phyloP scores from a whole-genome alignment of 169 alveolate species.

The Plasmodium ovale region DNA sequence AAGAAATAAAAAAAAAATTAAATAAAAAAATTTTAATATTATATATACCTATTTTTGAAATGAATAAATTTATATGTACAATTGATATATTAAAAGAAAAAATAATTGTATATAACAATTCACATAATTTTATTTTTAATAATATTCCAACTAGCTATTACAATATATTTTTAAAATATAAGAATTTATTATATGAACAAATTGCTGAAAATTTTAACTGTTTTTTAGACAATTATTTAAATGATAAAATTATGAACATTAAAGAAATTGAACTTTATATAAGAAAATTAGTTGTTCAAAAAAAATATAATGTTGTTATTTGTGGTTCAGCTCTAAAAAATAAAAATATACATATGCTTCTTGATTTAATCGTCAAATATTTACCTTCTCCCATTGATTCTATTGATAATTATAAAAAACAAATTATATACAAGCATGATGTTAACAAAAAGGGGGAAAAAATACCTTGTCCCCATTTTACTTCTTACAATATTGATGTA shows the following conservation, averaged over 20 bases:
- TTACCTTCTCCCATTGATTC: constrained; percentile 91
- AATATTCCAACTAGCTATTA: constrained; percentile 34
- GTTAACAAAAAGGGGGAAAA: constrained; percentile 60
- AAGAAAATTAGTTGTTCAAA: constrained; percentile 84
- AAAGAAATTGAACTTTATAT: constrained; percentile 85
- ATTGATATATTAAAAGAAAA: constrained; percentile 88
- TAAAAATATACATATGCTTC: constrained; percentile 82
- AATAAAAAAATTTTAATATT: constrained; percentile 91
- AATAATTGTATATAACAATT: constrained; percentile 77
- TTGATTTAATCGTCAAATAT: constrained; percentile 85
- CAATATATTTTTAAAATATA: constrained; percentile 78
- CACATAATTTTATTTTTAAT: constrained; percentile 70
- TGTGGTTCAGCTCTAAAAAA: constrained; percentile 95
- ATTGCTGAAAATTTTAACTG: constrained; percentile 91
- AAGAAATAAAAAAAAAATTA: constrained; percentile 89
- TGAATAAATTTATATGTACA: constrained; percentile 88
- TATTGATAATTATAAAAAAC: constrained; percentile 60
- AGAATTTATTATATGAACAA: constrained; percentile 84
- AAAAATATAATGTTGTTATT: constrained; percentile 85
- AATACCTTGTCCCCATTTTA: neutral
- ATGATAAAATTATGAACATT: constrained; percentile 82
- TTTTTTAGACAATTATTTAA: constrained; percentile 89
- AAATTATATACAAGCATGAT: constrained; percentile 46
- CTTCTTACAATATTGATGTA: neutral
- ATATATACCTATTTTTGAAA: constrained; percentile 93